Percentiles rank a stretch among this genome's conserved stretches.
Evolutionary conservation across 257 asterid genomes (phyloP).

Genomic region (Solanum etuberosum): DNA sequence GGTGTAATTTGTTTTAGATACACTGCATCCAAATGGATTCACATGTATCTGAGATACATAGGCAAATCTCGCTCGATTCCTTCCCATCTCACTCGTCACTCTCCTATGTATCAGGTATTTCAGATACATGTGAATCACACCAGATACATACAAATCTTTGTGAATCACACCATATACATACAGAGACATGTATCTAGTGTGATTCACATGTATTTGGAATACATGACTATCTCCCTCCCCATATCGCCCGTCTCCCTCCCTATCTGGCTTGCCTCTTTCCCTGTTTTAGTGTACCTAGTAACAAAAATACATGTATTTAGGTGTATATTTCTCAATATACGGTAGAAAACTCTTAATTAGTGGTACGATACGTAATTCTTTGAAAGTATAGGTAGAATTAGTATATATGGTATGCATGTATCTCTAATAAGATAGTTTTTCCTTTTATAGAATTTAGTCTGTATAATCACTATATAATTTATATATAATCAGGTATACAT

Average conservation of each 20-base stretch:
- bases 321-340: too few relatives aligned
- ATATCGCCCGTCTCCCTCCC: not conserved
- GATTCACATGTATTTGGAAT: not conserved
- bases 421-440: not conserved
- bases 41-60: not conserved
- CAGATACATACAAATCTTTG: not conserved
- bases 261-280: not conserved
- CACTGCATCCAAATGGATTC: too few relatives aligned
- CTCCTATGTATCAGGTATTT: not conserved
- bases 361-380: not conserved
- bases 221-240: not conserved
- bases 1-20: too few relatives aligned
- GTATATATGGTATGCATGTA: not conserved
- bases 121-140: not conserved
- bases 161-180: too few relatives aligned
- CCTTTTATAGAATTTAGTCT: not conserved
- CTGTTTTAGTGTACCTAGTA: too few relatives aligned
- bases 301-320: too few relatives aligned
- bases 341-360: not conserved
- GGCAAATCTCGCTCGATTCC: too few relatives aligned
- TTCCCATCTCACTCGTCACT: not conserved
- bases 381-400: not conserved
- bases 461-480: not conserved
- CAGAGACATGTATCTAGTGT: not conserved
- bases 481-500: not conserved